A percentile compares a stretch with the other conserved stretches of the same genome.
phyloP scores from a whole-genome alignment of 176 grass and related monocot species.

The Bothriochloa decipiens region DNA sequence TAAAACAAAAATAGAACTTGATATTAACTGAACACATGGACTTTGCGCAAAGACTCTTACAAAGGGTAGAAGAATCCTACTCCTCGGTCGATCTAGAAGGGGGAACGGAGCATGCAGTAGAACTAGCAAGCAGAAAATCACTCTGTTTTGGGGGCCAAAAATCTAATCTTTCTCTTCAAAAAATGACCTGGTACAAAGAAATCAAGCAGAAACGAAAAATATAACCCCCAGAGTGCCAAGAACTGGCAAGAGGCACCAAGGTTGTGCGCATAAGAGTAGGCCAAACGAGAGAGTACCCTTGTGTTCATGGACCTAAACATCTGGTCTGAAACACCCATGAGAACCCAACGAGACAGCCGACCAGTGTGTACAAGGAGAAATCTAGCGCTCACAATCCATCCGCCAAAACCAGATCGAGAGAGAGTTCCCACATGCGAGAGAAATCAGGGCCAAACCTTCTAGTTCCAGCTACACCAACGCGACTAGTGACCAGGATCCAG shows the following conservation, averaged over 20 bases:
- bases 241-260: neutral
- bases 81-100: neutral
- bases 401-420: constrained; percentile 30
- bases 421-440: neutral
- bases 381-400: neutral
- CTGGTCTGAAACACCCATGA: no score
- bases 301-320: neutral
- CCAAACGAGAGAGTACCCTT: neutral
- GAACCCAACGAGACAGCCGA: neutral
- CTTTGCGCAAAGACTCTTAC: neutral
- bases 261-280: neutral
- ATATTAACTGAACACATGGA: no score
- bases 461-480: neutral
- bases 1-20: neutral
- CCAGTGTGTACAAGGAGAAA: no score
- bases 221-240: neutral
- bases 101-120: neutral
- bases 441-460: neutral
- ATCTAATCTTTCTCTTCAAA: neutral
- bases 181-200: neutral
- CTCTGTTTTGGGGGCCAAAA: neutral
- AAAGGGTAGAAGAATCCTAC: neutral
- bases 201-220: neutral
- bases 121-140: neutral
- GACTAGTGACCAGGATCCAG: neutral